Evolutionary conservation across 148 eudicot species (phyloP), one percentile per base, ranked within the genome.

Genomic region (Silene conica): DNA sequence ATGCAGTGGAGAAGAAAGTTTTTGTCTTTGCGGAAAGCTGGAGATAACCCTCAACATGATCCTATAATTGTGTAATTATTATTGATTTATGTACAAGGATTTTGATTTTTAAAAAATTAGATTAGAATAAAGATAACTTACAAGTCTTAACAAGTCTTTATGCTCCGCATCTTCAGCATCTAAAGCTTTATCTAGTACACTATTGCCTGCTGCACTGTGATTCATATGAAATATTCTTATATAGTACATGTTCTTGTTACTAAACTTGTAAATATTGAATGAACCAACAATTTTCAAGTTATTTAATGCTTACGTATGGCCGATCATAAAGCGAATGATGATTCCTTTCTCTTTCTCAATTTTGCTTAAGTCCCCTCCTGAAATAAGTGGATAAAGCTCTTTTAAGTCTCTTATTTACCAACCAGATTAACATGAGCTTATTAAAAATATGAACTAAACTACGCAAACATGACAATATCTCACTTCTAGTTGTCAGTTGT

Each of bases 31-130:
- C 84, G 6, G 92, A 85, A 22, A 89, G 74, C 61, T 86, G 84
- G 6, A 83, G 92, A 78, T 89, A 89, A 31, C 90, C 92, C 78
- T 89, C 92, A 1, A 89, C 80, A 73, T 89, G 92, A 34, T 86
- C 92, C 92, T 88, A 66, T 25, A 7, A 66, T n/a, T n/a, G n/a
- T 15, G 48, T 60, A 3, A 65, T 4, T 22, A 1, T 7, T 19
- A 69, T 5, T 20, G 16, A 54, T n/a, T 58, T 41, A 41, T 11
- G 14, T 20, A 34, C 50, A 11, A 52, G 70, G 18, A 21, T 1
- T 2, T 34, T 26, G 7, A 4, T 48, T 28, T 65, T 2, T 13
- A 9, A 8, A 62, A 14, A 60, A n/a, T n/a, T n/a, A n/a, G n/a
- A 34, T 6, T 2, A 41, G 23, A 16, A 8, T 5, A 23, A 64